Conservation (phyloP, 163 green algal genomes). For the Coccomyxa subellipsoidea region DNA sequence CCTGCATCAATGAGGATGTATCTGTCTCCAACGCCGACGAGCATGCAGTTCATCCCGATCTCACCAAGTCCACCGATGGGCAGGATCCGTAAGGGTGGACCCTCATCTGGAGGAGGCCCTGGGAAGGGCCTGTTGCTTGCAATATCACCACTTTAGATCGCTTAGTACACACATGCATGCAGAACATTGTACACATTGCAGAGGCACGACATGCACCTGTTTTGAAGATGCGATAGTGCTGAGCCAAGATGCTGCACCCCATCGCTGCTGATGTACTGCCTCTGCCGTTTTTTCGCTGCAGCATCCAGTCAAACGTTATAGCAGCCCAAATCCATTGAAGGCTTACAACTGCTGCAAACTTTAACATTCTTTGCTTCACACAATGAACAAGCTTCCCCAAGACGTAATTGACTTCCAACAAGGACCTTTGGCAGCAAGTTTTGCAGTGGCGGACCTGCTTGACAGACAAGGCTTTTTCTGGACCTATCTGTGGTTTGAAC, state of each 20-base stretch:
- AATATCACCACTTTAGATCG: not conserved
- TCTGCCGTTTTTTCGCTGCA: not conserved
- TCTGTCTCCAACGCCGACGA: conserved; percentile 88
- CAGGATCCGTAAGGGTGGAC: conserved; percentile 86
- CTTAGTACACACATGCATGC: not conserved
- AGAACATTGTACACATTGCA: too few species aligned
- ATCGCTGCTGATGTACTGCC: conserved; percentile 43
- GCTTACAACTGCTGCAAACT: too few species aligned
- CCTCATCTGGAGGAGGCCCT: conserved; percentile 51
- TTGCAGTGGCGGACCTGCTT: not conserved
- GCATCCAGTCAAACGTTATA: too few species aligned
- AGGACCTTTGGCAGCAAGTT: too few species aligned
- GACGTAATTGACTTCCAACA: too few species aligned
- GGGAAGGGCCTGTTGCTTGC: conserved; percentile 36
- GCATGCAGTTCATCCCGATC: conserved; percentile 99
- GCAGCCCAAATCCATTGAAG: too few species aligned
- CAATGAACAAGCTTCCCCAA: too few species aligned
- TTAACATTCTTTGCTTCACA: too few species aligned
- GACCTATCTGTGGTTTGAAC: not conserved
- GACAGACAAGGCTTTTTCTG: not conserved
- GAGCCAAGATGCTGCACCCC: conserved; percentile 70
- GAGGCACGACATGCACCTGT: not conserved
- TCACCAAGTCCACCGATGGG: conserved; percentile 96
- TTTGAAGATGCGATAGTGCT: conserved; percentile 26
- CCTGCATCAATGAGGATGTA: conserved; percentile 98